Evolutionary conservation across 2,329 filamentous ascomycete genomes (phyloP), one percentile per base, ranked within the genome.

Genomic region (Colletotrichum sansevieriae): DNA sequence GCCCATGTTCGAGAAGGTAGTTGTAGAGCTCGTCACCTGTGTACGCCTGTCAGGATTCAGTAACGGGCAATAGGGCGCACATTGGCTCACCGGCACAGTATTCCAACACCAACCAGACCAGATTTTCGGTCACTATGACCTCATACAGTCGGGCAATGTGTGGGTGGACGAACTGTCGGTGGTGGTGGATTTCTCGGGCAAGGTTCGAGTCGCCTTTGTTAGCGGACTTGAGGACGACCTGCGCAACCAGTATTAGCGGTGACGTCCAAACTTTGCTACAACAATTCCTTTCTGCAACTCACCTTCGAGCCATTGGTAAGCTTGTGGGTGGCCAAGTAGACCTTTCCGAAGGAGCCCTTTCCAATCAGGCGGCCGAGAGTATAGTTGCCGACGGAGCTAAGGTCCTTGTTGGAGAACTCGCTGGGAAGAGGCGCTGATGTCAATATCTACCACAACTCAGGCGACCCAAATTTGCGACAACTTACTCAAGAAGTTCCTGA

Each of bases 291-390:
- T 9, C 29, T 29, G 29, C 29, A 29, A 29, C 9, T 39, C 37
- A 95, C 94, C 89, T 98, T 98, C 78, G 95, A 97, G 76, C 95
- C 95, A 90, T 98, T 98, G 76, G 94, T 98, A 80, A 99, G 93
- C 81, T 98, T 98, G 81, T 99, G 96, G 52, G 91, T 90, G 67
- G 95, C 96, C 68, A 99, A 87, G 80, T 99, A 99, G 76, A 99
- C 96, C 82, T 98, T 98, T 75, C 96, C 96, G 81, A 99, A 99
- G 72, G 95, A 98, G 66, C 96, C 96, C 78, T 98, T 99, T 73
- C 96, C 96, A 78, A 99, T 97, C 67, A 99, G 85, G 68, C 91
- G 91, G 52, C 96, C 96, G 65, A 99, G 87, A 41, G 91, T 91
- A 81, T 99, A 99, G 83, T 98, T 98, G 74, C 96, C 96, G 70